Percentiles rank a stretch among this genome's conserved stretches.
Evolutionary conservation across 2,329 filamentous ascomycete genomes (phyloP).

Genomic region (Eutypella sp.): DNA sequence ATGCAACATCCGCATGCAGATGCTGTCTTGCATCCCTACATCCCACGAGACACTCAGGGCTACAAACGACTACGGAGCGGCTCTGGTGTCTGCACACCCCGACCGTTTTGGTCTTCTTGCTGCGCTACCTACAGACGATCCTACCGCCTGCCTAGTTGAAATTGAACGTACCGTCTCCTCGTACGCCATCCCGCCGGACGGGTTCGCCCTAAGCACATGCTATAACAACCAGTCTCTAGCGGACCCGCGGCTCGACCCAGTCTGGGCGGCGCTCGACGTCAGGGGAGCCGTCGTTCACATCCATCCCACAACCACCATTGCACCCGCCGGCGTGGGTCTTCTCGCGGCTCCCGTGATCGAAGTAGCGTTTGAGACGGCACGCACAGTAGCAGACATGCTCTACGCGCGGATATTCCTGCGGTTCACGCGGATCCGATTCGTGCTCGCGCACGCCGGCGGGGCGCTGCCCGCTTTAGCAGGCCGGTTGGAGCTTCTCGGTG

Average conservation of each 20-base stretch:
- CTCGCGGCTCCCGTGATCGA: background rate
- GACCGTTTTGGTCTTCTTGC: slow-evolving; percentile 1
- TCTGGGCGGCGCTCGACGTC: background rate
- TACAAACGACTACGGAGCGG: slow-evolving; percentile 1
- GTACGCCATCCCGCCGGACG: background rate
- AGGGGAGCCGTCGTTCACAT: background rate
- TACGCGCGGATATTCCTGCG: background rate
- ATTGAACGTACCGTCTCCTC: background rate
- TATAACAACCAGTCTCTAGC: background rate
- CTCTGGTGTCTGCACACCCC: background rate
- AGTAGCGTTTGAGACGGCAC: slow-evolving; percentile 1
- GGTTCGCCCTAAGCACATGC: background rate
- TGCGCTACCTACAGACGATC: slow-evolving; percentile 2
- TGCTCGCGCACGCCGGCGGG: slow-evolving; percentile 2
- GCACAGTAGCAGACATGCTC: slow-evolving; percentile 1
- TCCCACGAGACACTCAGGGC: background rate
- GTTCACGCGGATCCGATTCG: background rate
- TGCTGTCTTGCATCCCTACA: slow-evolving; percentile 1
- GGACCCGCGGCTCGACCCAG: background rate
- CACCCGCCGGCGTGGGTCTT: background rate
- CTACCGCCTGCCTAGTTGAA: background rate
- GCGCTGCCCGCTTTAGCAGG: background rate
- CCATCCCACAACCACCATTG: background rate
- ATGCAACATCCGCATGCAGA: background rate
- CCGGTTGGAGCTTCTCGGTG: background rate